Evolutionary conservation across 1,139 yeast genomes (phyloP), one percentile per base, ranked within the genome.

Genomic region (Geotrichum restrictum): DNA sequence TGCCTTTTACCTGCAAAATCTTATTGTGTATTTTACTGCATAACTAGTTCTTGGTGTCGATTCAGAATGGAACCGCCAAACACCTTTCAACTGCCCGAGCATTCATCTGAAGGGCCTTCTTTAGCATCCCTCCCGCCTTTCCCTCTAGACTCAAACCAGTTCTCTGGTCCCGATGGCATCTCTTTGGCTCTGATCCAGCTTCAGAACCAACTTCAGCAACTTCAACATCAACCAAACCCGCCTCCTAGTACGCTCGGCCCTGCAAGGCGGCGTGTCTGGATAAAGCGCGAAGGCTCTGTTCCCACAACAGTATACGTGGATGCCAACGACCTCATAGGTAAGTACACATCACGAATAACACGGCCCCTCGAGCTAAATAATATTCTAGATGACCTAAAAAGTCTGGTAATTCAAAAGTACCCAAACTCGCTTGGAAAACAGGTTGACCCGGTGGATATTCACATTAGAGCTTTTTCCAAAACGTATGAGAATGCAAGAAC

Each of bases 371-470:
- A 24, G 29, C 29, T 24, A 24, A 24, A 5, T 24, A 24, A 24
- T 24, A 5, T 24, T 24, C 29, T 37, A 43, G 95, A 88, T 64
- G 95, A 88, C 64, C 72, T 88, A 61, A 88, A 87, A 62, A 70
- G 75, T 22, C 74, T 79, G 53, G 75, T 86, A 0, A 66, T 81
- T 48, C 72, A 70, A 52, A 84, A 83, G 62, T 88, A 80, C 61
- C 94, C 95, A 11, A 82, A 82, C 39, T 74, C 88, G 0, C 69
- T 87, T 51, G 93, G 83, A 0, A 69, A 77, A 45, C 64, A 68
- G 16, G 78, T 74, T 55, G 95, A 88, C 63, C 87, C 93, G 0
- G 83, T 94, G 0, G 95, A 88, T 59, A 64, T 80, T 54, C 60
- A 64, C 7, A 43, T 43, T 16, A 19, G 16, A 10, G 31, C 14